phyloP scores from a whole-genome alignment of 768 basidiomycete species.

The Leccinum obscurum region DNA sequence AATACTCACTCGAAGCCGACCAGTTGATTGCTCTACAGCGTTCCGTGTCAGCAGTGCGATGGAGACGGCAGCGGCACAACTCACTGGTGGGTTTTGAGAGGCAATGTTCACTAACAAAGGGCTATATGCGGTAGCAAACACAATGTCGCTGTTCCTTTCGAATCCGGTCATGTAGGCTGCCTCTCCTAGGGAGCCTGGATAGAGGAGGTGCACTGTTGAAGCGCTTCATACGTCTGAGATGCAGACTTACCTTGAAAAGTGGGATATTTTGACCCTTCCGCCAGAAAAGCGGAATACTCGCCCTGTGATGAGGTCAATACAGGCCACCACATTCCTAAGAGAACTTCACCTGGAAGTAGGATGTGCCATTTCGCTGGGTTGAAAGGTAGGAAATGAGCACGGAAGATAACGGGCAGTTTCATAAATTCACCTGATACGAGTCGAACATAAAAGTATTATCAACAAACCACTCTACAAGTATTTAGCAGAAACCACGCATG shows the following conservation, averaged over 20 bases:
- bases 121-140: constrained; percentile 61
- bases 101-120: constrained; percentile 53
- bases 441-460: constrained; percentile 52
- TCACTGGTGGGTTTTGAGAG: constrained; percentile 43
- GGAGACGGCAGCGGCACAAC: constrained; percentile 23
- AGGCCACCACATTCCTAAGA: background rate
- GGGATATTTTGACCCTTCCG: constrained; percentile 50
- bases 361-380: constrained; percentile 53
- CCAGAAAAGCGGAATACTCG: constrained; percentile 55
- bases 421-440: constrained; percentile 28
- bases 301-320: constrained; percentile 31
- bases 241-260: constrained; percentile 46
- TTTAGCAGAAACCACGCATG: background rate
- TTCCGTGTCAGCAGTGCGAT: background rate
- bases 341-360: constrained; percentile 44
- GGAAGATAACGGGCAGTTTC: background rate
- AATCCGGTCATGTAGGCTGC: constrained; percentile 69
- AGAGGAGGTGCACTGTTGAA: background rate
- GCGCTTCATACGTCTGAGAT: background rate
- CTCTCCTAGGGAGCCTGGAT: constrained; percentile 48
- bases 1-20: constrained; percentile 55
- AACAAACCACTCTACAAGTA: constrained; percentile 37
- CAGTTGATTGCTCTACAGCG: constrained; percentile 47
- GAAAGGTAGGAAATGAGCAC: background rate
- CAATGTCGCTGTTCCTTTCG: constrained; percentile 57